Evolutionary conservation across 495 filamentous ascomycete species (phyloP).

Genomic region (Rhizodiscina lignyota): DNA sequence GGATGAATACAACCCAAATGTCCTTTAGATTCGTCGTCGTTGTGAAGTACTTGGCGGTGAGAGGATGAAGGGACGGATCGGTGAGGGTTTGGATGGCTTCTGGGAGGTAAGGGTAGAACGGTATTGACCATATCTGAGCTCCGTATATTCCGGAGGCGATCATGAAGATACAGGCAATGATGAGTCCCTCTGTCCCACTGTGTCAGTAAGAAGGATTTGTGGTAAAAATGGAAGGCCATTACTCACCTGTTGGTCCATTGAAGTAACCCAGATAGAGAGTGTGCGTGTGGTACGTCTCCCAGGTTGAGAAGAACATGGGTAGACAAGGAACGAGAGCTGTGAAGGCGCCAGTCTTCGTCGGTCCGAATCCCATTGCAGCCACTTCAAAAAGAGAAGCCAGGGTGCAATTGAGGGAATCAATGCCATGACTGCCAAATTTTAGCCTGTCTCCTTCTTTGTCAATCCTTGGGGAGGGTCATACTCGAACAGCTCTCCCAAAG

Average conservation of each 20-base stretch:
- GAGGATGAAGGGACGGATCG: no score
- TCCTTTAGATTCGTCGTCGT: slow-evolving; percentile 24
- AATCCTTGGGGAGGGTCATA: slow-evolving; percentile 18
- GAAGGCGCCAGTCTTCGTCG: slow-evolving; percentile 66
- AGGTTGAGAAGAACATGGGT: slow-evolving; percentile 98
- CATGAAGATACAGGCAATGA: slow-evolving; percentile 79
- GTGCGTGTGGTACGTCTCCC: slow-evolving; percentile 98
- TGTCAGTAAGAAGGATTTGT: no score
- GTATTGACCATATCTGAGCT: slow-evolving; percentile 70
- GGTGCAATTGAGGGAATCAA: slow-evolving; percentile 94
- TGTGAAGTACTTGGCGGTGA: not conserved
- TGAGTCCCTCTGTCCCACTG: slow-evolving; percentile 67
- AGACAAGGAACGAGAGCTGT: slow-evolving; percentile 82
- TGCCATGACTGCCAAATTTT: slow-evolving; percentile 56
- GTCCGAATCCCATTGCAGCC: slow-evolving; percentile 78
- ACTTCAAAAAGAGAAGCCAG: slow-evolving; percentile 77
- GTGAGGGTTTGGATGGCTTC: no score
- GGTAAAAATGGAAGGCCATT: no score
- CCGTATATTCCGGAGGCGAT: slow-evolving; percentile 71
- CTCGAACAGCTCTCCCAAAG: slow-evolving; percentile 92
- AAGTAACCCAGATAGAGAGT: slow-evolving; percentile 92
- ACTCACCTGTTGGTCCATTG: slow-evolving; percentile 69
- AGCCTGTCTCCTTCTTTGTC: slow-evolving; percentile 12
- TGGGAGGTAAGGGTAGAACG: slow-evolving; percentile 28
- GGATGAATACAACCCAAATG: slow-evolving; percentile 69